Conservation (phyloP, 2,329 filamentous ascomycete genomes). For the Tothia fuscella region DNA sequence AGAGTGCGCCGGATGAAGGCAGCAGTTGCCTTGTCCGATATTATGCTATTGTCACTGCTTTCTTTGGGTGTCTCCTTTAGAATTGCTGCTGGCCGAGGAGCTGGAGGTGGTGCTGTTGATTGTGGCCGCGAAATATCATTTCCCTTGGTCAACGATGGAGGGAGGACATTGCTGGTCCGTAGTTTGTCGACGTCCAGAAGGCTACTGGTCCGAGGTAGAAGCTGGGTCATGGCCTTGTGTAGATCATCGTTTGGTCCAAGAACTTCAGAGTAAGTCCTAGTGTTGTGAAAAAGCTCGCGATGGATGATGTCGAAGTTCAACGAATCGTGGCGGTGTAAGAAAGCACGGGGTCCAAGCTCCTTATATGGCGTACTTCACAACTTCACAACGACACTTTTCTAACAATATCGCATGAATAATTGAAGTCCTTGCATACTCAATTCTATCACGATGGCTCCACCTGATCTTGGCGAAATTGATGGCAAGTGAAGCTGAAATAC, state of each 20-base stretch:
- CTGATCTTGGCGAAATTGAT: no score
- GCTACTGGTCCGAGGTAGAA: neutral
- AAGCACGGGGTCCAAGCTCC: no score
- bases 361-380: no score
- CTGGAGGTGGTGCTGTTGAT: neutral
- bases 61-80: slow-evolving; percentile 2
- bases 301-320: no score
- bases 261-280: neutral
- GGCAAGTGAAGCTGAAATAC: no score
- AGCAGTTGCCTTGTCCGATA: slow-evolving; percentile 58
- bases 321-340: no score
- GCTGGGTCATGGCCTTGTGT: slow-evolving; percentile 4
- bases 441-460: no score
- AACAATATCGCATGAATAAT: no score
- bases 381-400: no score
- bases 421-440: no score
- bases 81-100: no score
- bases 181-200: neutral
- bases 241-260: neutral
- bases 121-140: neutral
- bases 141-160: neutral
- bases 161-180: neutral
- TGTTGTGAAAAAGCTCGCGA: no score
- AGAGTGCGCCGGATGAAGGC: slow-evolving; percentile 73
- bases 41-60: neutral